Evolutionary conservation across 345 rosid species (phyloP).

Genomic region (Kandelia obovata): DNA sequence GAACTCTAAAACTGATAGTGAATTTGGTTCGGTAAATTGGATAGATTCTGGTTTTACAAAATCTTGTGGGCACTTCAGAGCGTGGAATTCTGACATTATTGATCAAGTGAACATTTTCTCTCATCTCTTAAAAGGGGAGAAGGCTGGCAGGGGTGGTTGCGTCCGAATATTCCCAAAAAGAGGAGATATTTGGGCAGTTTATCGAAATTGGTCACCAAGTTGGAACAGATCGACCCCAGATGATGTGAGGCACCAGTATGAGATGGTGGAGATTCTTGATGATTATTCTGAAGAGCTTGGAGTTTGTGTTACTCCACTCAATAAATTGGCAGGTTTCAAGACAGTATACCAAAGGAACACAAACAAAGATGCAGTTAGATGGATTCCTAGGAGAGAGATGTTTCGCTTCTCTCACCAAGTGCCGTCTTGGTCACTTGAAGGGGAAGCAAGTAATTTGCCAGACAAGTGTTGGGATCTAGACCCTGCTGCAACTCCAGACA

Average conservation of each 20-base stretch:
- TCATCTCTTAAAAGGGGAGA: conserved; percentile 74
- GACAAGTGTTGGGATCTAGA: conserved; percentile 94
- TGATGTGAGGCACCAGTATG: conserved; percentile 76
- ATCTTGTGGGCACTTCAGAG: conserved; percentile 97
- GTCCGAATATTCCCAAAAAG: conserved; percentile 86
- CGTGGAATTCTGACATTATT: conserved; percentile 62
- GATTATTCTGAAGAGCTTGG: conserved; percentile 92
- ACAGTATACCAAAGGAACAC: conserved; percentile 72
- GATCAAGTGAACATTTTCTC: conserved; percentile 96
- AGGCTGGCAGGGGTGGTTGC: conserved; percentile 97
- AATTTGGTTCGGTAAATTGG: conserved; percentile 89
- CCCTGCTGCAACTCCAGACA: conserved; percentile 97
- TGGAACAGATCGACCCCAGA: conserved; percentile 87
- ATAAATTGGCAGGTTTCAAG: conserved; percentile 77
- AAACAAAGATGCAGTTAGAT: conserved; percentile 52
- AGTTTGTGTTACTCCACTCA: conserved; percentile 67
- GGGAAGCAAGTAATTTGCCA: conserved; percentile 53
- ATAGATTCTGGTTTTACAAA: conserved; percentile 78
- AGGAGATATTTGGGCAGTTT: conserved; percentile 95
- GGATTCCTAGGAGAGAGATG: conserved; percentile 96
- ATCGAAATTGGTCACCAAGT: conserved; percentile 79
- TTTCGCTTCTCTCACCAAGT: conserved; percentile 86
- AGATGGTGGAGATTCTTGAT: conserved; percentile 96
- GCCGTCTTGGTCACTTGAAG: conserved; percentile 81
- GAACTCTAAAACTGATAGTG: conserved; percentile 85